Percentiles rank a stretch among this genome's conserved stretches.
These are phyloP conservation scores for Urochloa ruziziensis DNA, from an alignment of 176 grass and related monocot genomes.

Conservation along the genomic window DNA sequence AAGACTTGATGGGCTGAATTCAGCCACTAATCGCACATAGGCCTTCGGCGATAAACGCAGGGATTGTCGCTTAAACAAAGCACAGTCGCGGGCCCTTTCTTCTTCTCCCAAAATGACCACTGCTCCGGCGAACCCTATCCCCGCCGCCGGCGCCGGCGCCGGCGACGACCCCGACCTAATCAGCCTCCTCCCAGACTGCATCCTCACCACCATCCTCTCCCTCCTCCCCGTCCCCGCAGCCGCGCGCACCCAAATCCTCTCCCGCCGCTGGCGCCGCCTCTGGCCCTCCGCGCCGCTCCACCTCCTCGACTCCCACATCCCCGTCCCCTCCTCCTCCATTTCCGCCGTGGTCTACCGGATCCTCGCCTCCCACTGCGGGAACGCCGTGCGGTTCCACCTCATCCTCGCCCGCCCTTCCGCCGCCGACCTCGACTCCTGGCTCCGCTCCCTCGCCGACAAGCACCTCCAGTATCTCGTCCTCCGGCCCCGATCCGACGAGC, in stretches of 20 bases:
- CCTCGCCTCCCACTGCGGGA: constrained; percentile 27
- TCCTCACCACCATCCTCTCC: constrained; percentile 35
- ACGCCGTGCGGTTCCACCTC: constrained; percentile 7
- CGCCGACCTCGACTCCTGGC: constrained; percentile 14
- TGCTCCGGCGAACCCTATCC: background rate
- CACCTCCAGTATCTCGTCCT: constrained; percentile 31
- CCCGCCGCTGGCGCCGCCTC: constrained; percentile 30
- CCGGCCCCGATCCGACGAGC: background rate
- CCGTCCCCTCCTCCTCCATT: background rate
- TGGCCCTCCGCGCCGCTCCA: constrained; percentile 25
- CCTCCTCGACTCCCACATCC: constrained; percentile 16
- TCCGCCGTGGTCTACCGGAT: constrained; percentile 12
- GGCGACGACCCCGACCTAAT: background rate
- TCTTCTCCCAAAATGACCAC: background rate
- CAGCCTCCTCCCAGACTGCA: constrained; percentile 25
- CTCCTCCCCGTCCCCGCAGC: constrained; percentile 32
- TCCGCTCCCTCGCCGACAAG: constrained; percentile 22
- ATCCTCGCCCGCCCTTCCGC: background rate
- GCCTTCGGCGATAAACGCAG: no score
- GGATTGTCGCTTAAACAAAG: no score
- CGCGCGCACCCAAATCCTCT: constrained; percentile 6
- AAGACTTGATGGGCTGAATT: no score
- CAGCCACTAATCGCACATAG: no score
- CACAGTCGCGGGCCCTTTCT: no score
- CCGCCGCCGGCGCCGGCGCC: background rate